Evolutionary conservation across 768 basidiomycete species (phyloP).

Genomic region (Suillus paluster): DNA sequence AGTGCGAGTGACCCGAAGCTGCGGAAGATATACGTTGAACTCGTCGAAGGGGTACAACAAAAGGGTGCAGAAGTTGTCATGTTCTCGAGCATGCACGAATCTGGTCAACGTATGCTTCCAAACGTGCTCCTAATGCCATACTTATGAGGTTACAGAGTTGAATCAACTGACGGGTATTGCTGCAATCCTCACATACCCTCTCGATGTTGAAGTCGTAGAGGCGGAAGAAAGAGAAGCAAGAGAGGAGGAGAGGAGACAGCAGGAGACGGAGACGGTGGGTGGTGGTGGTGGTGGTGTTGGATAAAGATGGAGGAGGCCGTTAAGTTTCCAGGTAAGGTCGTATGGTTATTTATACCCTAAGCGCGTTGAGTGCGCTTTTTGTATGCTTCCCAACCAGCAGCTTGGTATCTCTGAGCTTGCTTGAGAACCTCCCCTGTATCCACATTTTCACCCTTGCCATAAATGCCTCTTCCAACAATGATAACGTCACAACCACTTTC

Average conservation of each 20-base stretch:
- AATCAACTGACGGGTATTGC: conserved; percentile 95
- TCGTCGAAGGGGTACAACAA: conserved; percentile 87
- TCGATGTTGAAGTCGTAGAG: conserved; percentile 95
- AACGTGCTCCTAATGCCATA: conserved; percentile 1
- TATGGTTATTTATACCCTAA: neutral
- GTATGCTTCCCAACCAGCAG: conserved; percentile 93
- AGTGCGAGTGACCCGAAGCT: conserved; percentile 81
- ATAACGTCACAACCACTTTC: conserved; percentile 92
- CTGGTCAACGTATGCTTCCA: conserved; percentile 83
- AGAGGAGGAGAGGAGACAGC: conserved; percentile 41
- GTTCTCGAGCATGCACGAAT: conserved; percentile 99
- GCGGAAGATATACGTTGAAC: conserved; percentile 81
- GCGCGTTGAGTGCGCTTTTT: conserved; percentile 47
- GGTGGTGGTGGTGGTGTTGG: conserved; percentile 7
- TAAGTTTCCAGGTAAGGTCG: neutral
- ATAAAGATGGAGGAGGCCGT: neutral
- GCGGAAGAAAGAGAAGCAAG: conserved; percentile 84
- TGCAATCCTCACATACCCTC: conserved; percentile 92
- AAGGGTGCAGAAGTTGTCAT: conserved; percentile 94
- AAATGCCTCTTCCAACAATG: conserved; percentile 95
- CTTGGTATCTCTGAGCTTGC: conserved; percentile 84
- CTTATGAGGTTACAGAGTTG: conserved; percentile 61
- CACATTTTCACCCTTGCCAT: conserved; percentile 60
- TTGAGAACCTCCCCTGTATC: conserved; percentile 45
- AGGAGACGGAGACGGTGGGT: conserved; percentile 10